Conservation (phyloP, 306 rosid genomes). For the Ammopiptanthus mongolicus region DNA sequence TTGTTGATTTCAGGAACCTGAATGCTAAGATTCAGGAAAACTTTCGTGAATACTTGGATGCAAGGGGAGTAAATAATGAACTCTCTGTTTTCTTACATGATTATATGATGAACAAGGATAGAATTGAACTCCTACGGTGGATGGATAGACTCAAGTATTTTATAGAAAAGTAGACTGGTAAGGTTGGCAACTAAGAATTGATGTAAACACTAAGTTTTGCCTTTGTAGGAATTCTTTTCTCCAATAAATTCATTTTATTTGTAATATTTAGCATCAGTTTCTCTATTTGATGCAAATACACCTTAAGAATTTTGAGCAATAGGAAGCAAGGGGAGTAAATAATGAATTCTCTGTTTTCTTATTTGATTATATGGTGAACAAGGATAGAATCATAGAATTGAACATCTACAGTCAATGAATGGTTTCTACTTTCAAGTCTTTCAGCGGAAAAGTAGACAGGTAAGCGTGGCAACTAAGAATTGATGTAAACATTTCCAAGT, state of each 20-base stretch:
- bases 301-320: slow-evolving; percentile 13
- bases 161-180: slow-evolving; percentile 46
- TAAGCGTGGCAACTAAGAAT: neutral
- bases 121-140: slow-evolving; percentile 69
- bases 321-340: slow-evolving; percentile 52
- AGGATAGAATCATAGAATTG: neutral
- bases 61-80: slow-evolving; percentile 59
- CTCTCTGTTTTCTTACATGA: slow-evolving; percentile 67
- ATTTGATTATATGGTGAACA: slow-evolving; percentile 39
- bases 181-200: slow-evolving; percentile 2
- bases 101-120: slow-evolving; percentile 79
- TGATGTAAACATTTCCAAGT: neutral
- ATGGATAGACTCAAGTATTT: slow-evolving; percentile 49
- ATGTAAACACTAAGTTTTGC: neutral
- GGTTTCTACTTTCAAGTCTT: slow-evolving; percentile 19
- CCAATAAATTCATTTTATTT: neutral
- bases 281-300: neutral
- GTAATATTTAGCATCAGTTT: slow-evolving; percentile 3
- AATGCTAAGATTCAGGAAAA: slow-evolving; percentile 41
- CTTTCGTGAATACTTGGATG: slow-evolving; percentile 49
- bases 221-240: slow-evolving; percentile 11
- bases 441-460: neutral
- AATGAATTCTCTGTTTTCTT: slow-evolving; percentile 57
- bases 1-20: slow-evolving; percentile 48
- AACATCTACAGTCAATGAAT: slow-evolving; percentile 47